These are phyloP conservation scores for Nematocida displodere DNA, from an alignment of 371 early-diverging fungal species.

Conservation along the genomic window DNA sequence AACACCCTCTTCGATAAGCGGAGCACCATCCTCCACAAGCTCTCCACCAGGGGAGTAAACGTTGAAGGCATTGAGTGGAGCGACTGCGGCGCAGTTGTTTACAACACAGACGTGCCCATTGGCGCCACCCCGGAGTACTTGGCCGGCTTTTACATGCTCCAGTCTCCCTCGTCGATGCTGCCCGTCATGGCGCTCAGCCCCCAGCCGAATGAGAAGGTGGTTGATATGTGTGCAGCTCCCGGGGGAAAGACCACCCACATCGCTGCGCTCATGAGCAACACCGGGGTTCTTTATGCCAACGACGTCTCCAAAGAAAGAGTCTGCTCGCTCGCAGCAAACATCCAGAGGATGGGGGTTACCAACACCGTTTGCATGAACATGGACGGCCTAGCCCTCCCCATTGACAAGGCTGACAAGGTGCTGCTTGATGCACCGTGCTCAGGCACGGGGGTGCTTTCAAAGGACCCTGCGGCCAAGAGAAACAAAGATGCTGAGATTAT, in stretches of 20 bases:
- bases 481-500: constrained; percentile 83
- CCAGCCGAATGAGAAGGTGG: constrained; percentile 70
- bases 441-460: constrained; percentile 96
- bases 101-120: constrained; percentile 63
- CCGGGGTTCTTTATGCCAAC: constrained; percentile 89
- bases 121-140: constrained; percentile 96
- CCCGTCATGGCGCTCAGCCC: constrained; percentile 92
- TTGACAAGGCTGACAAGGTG: constrained; percentile 85
- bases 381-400: constrained; percentile 87
- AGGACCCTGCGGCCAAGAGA: constrained; percentile 86
- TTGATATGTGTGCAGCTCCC: constrained; percentile 98
- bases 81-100: constrained; percentile 63
- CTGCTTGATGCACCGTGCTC: constrained; percentile 96
- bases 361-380: constrained; percentile 89
- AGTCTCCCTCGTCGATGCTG: constrained; percentile 90
- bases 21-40: constrained; percentile 81
- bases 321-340: constrained; percentile 80
- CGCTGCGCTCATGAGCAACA: constrained; percentile 89
- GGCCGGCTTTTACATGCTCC: constrained; percentile 98
- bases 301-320: constrained; percentile 87
- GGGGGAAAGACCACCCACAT: constrained; percentile 80
- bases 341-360: constrained; percentile 83
- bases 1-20: constrained; percentile 88
- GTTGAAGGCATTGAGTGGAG: constrained; percentile 81
- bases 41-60: constrained; percentile 89